Conservation (phyloP, 2,329 filamentous ascomycete species). For the Curvularia verruculosa region DNA sequence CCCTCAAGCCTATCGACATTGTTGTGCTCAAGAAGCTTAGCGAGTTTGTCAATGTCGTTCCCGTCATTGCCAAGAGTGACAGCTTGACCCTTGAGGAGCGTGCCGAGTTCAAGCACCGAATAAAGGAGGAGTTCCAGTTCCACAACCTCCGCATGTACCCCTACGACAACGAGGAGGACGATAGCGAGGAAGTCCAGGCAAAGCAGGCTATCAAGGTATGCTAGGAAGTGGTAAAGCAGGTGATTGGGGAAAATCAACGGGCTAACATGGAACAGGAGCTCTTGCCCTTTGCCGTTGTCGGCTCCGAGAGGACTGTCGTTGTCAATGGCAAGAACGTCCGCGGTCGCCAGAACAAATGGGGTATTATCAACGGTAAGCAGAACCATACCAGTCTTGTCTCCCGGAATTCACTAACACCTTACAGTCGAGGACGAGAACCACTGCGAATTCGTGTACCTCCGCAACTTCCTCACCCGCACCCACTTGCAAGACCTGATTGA, state of each 20-base stretch:
- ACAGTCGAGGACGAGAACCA: slow-evolving; percentile 95
- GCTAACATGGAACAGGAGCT: slow-evolving; percentile 69
- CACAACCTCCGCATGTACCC: slow-evolving; percentile 99
- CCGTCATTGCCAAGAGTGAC: slow-evolving; percentile 98
- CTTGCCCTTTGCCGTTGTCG: slow-evolving; percentile 96
- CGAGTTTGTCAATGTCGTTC: slow-evolving; percentile 98
- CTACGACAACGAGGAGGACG: slow-evolving; percentile 98
- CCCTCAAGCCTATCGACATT: slow-evolving; percentile 98
- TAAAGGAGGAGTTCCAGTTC: slow-evolving; percentile 99
- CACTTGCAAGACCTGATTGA: slow-evolving; percentile 99
- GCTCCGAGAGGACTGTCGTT: slow-evolving; percentile 97
- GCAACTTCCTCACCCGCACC: slow-evolving; percentile 97
- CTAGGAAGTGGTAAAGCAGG: neutral
- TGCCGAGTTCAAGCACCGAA: slow-evolving; percentile 92
- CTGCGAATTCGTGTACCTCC: slow-evolving; percentile 98
- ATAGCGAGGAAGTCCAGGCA: slow-evolving; percentile 91
- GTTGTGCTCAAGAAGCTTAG: slow-evolving; percentile 99
- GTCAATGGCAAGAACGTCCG: slow-evolving; percentile 97
- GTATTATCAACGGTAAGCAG: slow-evolving; percentile 78
- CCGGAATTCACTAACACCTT: slow-evolving; percentile 20
- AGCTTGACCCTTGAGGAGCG: slow-evolving; percentile 95
- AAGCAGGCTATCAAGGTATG: slow-evolving; percentile 96
- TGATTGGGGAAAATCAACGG: neutral
- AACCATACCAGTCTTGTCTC: neutral
- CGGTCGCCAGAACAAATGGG: slow-evolving; percentile 98